Evolutionary conservation across 2,329 filamentous ascomycete genomes (phyloP), one percentile per base, ranked within the genome.

Genomic region (Dothideomycetes sp.): DNA sequence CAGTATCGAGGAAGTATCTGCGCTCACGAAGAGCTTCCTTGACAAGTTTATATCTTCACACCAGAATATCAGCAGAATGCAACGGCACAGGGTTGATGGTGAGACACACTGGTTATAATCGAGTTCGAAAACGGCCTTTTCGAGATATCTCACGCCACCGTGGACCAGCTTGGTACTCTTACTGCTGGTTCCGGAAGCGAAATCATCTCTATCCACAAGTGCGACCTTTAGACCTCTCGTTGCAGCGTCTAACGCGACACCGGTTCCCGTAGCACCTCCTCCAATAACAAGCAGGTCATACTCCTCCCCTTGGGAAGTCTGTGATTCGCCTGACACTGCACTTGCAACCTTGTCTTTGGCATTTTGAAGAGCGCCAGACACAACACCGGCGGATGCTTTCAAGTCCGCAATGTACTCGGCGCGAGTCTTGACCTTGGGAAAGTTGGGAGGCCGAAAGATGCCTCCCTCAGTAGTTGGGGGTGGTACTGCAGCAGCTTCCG

Each of bases 111-210:
- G 84, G 49, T 79, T 79, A 59, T 87, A 88, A 60, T 91, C 84
- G 52, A 89, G 67, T 58, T 88, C 83, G 79, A 79, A 86, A 36
- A 91, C 77, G 40, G 84, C 84, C 68, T 91, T 91, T 60, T 91
- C 84, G 43, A 91, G 69, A 57, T 89, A 91, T 49, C 84, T 75
- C 44, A 91, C 84, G 54, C 84, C 84, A 49, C 84, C 84, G 61
- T 91, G 84, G 14, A 91, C 84, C 38, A 91, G 70, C 63, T 91
- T 91, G 36, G 84, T 91, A 64, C 81, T 87, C 67, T 89, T 89
- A 60, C 81, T 85, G 65, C 81, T 87, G 31, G 84, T 89, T 19
- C 84, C 84, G 46, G 79, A 73, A 51, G 79, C 80, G 58, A 89
- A 91, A 61, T 91, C 84, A 58, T 89, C 84, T 45, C 83, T 72